Base-by-base conservation (phyloP, 441 rosid species). In the Capsella rubella region DNA sequence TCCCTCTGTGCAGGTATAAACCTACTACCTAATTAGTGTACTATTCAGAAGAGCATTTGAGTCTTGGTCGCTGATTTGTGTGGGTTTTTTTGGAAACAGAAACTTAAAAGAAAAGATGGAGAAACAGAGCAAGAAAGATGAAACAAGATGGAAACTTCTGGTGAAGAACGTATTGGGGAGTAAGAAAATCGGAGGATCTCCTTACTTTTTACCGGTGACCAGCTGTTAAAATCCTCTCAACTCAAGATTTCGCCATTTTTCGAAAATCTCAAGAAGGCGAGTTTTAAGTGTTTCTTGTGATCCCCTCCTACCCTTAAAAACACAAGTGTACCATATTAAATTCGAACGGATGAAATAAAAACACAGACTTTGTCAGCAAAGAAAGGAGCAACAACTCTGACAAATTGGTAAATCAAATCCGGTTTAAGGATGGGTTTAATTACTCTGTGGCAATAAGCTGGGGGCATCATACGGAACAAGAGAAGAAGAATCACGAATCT, bases 51-150 rank as follows among this genome's bases (percentile, higher is more conserved):
- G 2, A 21, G 25, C 25, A 21, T 1, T 21, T 21, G 25, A 21
- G 25, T 21, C 25, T 21, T 21, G 25, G 25, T 21, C 25, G 1
- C 25, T 21, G 25, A 63, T 8, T 12, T 60, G 14, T 67, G 49
- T 40, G 15, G 58, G 4, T 12, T 34, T 21, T 52, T 40, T 28
- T 71, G 13, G 27, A 34, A 40, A 21, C 82, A 89, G 97, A 79
- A 92, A 81, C 72, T 88, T 95, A 64, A 89, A 84, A 86, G 87
- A 71, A 79, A 92, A 79, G 87, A 82, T 78, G 15, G 84, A 55
- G 83, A 90, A 80, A 61, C 97, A 89, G 77, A 86, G 84, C 90
- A 90, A 90, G 82, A 90, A 90, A 79, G 96, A 89, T 69, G 94
- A 85, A 80, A 55, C 74, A 1, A 92, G 64, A 76, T 95, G 99